phyloP scores from a whole-genome alignment of 2,329 filamentous ascomycete genomes.

The Epichloe sylvatica region DNA sequence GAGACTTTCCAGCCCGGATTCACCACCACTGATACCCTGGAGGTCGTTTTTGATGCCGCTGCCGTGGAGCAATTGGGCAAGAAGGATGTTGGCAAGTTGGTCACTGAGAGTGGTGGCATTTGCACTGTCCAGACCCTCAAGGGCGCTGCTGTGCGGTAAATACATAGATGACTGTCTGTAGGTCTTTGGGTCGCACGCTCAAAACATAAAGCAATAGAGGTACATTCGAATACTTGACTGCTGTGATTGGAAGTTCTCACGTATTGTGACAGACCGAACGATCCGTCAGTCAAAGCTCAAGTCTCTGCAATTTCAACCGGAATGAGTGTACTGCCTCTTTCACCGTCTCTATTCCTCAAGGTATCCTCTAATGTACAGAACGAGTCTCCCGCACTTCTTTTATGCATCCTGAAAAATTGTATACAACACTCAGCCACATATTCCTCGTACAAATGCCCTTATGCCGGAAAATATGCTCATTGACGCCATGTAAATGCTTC shows the following conservation, averaged over 20 bases:
- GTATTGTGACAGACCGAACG: too few species aligned
- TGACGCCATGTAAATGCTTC: constrained; percentile 6
- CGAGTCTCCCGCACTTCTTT: too few species aligned
- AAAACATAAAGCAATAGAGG: too few species aligned
- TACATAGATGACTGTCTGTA: too few species aligned
- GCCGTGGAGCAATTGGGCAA: constrained; percentile 65
- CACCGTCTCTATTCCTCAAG: too few species aligned
- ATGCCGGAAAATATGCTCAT: background rate
- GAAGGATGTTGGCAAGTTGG: constrained; percentile 52
- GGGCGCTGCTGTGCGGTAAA: constrained; percentile 64
- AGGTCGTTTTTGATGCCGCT: constrained; percentile 75
- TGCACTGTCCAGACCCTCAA: constrained; percentile 75
- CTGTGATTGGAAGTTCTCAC: too few species aligned
- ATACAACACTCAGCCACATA: background rate
- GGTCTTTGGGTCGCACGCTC: too few species aligned
- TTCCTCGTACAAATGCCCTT: background rate
- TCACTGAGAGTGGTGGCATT: constrained; percentile 61
- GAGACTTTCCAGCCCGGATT: constrained; percentile 94
- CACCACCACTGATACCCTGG: constrained; percentile 66
- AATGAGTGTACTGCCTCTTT: too few species aligned
- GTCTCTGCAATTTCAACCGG: too few species aligned
- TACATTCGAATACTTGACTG: too few species aligned
- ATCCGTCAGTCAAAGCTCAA: too few species aligned
- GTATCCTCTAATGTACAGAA: too few species aligned
- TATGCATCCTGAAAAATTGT: background rate